Evolutionary conservation across 2,329 filamentous ascomycete genomes (phyloP).

Genomic region (Monascus ruber): DNA sequence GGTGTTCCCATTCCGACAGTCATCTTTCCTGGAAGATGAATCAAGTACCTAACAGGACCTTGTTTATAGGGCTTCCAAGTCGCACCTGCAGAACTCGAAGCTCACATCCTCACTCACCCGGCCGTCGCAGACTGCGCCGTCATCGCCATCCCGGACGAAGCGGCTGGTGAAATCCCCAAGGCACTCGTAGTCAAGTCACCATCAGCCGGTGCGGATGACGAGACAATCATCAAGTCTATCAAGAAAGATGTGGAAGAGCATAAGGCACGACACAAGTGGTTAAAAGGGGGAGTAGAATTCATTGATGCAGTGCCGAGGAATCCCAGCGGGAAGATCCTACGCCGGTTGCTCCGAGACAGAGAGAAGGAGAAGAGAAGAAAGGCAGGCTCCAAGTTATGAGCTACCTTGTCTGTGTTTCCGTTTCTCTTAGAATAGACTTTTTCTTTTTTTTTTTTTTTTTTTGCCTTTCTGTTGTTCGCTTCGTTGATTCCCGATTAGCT

Average conservation of each 20-base stretch:
- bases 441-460: too few relatives aligned
- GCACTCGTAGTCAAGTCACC: slow-evolving; percentile 52
- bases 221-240: slow-evolving; percentile 40
- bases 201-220: slow-evolving; percentile 42
- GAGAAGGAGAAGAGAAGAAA: slow-evolving; percentile 58
- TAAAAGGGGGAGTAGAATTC: slow-evolving; percentile 49
- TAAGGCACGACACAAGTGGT: slow-evolving; percentile 52
- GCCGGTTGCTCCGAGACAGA: slow-evolving; percentile 57
- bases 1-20: slow-evolving; percentile 3
- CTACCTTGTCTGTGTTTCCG: neutral
- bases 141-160: slow-evolving; percentile 57
- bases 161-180: slow-evolving; percentile 52
- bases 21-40: too few relatives aligned
- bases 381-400: slow-evolving; percentile 54
- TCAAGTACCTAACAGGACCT: too few relatives aligned
- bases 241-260: slow-evolving; percentile 48
- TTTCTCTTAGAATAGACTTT: neutral
- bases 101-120: slow-evolving; percentile 63
- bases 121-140: slow-evolving; percentile 69
- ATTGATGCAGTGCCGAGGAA: slow-evolving; percentile 49
- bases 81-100: slow-evolving; percentile 71
- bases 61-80: slow-evolving; percentile 60
- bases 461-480: too few relatives aligned
- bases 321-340: slow-evolving; percentile 51
- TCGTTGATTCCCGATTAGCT: too few relatives aligned